phyloP scores from a whole-genome alignment of 1,139 yeast genomes.

The Kurtzmaniella quercitrusa region DNA sequence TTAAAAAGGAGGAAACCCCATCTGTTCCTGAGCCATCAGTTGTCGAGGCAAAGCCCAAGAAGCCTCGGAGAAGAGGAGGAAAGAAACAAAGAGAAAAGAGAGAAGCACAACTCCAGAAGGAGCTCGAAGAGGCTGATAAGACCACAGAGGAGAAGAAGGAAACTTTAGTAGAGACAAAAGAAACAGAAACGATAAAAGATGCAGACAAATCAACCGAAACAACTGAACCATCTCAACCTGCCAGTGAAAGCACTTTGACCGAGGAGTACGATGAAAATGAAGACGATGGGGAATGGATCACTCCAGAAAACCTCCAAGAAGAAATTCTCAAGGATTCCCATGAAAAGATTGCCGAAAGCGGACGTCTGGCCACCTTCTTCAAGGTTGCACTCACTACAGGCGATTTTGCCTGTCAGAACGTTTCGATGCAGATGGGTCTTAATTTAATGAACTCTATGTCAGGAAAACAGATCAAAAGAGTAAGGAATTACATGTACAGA shows the following conservation, averaged over 20 bases:
- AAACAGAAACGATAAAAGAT: constrained; percentile 5
- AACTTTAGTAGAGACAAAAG: constrained; percentile 8
- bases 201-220: too few relatives aligned
- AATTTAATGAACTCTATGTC: constrained; percentile 80
- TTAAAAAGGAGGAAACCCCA: constrained; percentile 18
- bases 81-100: constrained; percentile 57
- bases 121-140: constrained; percentile 15
- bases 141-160: constrained; percentile 10
- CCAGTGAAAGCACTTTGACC: constrained; percentile 12
- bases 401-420: constrained; percentile 97
- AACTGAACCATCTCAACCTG: background rate
- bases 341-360: constrained; percentile 35
- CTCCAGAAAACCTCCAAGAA: constrained; percentile 76
- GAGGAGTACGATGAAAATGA: constrained; percentile 56
- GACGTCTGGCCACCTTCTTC: constrained; percentile 26
- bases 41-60: constrained; percentile 22
- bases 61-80: constrained; percentile 59
- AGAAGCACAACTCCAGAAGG: constrained; percentile 31
- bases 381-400: constrained; percentile 88
- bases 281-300: constrained; percentile 95
- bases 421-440: constrained; percentile 84
- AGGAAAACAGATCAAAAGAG: constrained; percentile 80
- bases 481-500: constrained; percentile 88
- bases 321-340: constrained; percentile 62
- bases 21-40: constrained; percentile 7